phyloP scores from a whole-genome alignment of 2,329 filamentous ascomycete genomes.

The Aspergillus puulaauensis region DNA sequence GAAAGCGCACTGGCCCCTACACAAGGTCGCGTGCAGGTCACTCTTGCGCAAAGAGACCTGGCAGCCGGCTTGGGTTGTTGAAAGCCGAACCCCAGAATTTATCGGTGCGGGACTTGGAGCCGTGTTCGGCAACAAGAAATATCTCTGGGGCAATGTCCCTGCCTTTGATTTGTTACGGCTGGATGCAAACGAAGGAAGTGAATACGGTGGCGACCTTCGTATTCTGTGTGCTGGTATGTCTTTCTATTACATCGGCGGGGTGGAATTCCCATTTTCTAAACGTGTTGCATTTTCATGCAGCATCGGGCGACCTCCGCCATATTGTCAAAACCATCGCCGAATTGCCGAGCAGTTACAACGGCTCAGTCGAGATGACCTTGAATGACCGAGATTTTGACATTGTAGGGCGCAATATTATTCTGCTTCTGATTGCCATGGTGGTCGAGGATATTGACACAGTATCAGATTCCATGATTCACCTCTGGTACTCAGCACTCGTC shows the following conservation, averaged over 20 bases:
- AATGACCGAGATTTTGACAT: constrained; percentile 44
- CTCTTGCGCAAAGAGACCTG: neutral
- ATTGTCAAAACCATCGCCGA: constrained; percentile 40
- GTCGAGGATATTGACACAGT: constrained; percentile 20
- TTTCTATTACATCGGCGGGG: neutral
- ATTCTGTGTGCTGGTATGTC: constrained; percentile 38
- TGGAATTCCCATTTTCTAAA: too few species aligned
- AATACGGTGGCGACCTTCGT: constrained; percentile 20
- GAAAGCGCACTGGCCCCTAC: constrained; percentile 6
- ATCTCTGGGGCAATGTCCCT: constrained; percentile 46
- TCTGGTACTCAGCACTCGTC: constrained; percentile 49
- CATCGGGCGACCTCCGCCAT: constrained; percentile 48
- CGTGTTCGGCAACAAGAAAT: constrained; percentile 24
- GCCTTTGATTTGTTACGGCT: constrained; percentile 41
- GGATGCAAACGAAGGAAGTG: constrained; percentile 28
- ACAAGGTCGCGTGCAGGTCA: constrained; percentile 2
- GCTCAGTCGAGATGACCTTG: constrained; percentile 27
- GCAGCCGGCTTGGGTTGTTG: constrained; percentile 3
- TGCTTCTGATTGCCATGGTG: constrained; percentile 38
- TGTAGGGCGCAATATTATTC: constrained; percentile 40
- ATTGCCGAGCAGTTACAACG: constrained; percentile 31
- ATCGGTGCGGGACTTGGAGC: neutral
- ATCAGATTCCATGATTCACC: constrained; percentile 40
- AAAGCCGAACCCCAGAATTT: neutral
- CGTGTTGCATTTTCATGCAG: constrained; percentile 21